Conservation (phyloP, 1,139 yeast genomes). For the Taphrina pruni region DNA sequence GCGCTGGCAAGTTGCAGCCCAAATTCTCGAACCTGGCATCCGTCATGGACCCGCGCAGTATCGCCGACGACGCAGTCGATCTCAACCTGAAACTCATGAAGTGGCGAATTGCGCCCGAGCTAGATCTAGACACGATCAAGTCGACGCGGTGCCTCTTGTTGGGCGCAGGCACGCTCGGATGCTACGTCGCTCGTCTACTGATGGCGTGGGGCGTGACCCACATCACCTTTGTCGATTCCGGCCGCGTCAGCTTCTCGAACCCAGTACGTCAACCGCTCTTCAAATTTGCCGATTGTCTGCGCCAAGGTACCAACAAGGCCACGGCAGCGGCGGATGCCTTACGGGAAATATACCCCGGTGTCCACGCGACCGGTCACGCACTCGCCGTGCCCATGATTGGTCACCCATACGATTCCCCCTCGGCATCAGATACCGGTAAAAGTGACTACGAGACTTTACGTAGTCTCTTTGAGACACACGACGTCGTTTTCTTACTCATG, state of each 20-base stretch:
- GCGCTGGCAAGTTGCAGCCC: conserved; percentile 68
- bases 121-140: conserved; percentile 70
- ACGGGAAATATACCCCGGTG: conserved; percentile 76
- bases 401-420: conserved; percentile 63
- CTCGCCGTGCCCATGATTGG: conserved; percentile 96
- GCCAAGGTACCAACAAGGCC: conserved; percentile 79
- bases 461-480: conserved; percentile 68
- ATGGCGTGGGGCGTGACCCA: conserved; percentile 92
- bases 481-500: conserved; percentile 77
- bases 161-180: conserved; percentile 98
- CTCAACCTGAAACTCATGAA: conserved; percentile 89
- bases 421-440: conserved; percentile 52
- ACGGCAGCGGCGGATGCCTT: conserved; percentile 74
- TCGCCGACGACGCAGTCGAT: conserved; percentile 92
- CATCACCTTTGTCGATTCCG: conserved; percentile 88
- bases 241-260: conserved; percentile 84
- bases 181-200: conserved; percentile 82
- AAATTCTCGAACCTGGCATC: conserved; percentile 81
- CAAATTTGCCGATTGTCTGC: conserved; percentile 72
- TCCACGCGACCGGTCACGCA: conserved; percentile 64
- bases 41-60: conserved; percentile 74
- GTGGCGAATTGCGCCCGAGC: conserved; percentile 89
- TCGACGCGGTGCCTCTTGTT: conserved; percentile 69
- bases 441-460: conserved; percentile 61
- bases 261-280: conserved; percentile 94